phyloP scores from a whole-genome alignment of 2,329 filamentous ascomycete species.

The Clarireedia paspali region DNA sequence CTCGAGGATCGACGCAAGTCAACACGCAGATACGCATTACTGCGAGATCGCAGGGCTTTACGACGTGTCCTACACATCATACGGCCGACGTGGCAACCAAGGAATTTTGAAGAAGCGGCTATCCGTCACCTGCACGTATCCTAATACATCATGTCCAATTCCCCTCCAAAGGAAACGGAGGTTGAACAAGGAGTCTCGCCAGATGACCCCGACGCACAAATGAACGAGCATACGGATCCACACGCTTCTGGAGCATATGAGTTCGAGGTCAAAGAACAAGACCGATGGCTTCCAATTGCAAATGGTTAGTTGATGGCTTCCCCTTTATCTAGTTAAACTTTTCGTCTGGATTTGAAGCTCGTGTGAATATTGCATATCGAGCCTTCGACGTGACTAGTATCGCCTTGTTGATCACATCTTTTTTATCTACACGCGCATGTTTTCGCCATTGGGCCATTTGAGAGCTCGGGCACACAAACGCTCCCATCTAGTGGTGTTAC shows the following conservation, averaged over 20 bases:
- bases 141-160: constrained; percentile 91
- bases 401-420: constrained; percentile 39
- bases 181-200: constrained; percentile 88
- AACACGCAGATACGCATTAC: constrained; percentile 18
- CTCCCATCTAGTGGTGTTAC: constrained; percentile 26
- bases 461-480: constrained; percentile 25
- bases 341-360: constrained; percentile 46
- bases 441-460: constrained; percentile 26
- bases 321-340: constrained; percentile 15
- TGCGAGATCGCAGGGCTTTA: constrained; percentile 17
- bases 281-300: constrained; percentile 98
- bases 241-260: constrained; percentile 58
- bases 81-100: constrained; percentile 27
- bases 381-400: constrained; percentile 36
- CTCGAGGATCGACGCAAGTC: constrained; percentile 21
- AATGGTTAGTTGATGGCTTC: constrained; percentile 74
- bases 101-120: constrained; percentile 24
- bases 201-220: constrained; percentile 84
- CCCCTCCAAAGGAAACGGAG: constrained; percentile 80
- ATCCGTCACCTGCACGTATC: constrained; percentile 38
- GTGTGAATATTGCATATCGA: constrained; percentile 33
- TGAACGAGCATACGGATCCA: constrained; percentile 55
- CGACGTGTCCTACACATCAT: constrained; percentile 20
- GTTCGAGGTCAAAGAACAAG: constrained; percentile 99
- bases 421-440: constrained; percentile 30